A percentile compares a stretch with the other conserved stretches of the same genome.
phyloP scores from a whole-genome alignment of 164 flowering plant genomes.

The Tetrastigma voinierianum region DNA sequence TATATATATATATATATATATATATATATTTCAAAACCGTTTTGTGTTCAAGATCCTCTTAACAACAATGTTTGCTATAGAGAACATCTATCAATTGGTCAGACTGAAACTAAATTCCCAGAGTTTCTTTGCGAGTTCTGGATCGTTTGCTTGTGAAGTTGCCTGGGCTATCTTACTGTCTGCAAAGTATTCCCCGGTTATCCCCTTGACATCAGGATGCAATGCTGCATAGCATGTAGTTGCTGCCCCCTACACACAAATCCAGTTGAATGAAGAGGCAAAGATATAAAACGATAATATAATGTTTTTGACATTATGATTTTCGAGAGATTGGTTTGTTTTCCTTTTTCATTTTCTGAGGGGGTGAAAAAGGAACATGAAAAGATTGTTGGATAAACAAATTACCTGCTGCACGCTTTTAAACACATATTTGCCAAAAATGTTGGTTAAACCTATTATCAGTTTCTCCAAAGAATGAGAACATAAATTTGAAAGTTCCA shows the following conservation, averaged over 20 bases:
- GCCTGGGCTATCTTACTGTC: slow-evolving; percentile 42
- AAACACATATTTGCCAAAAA: slow-evolving; percentile 30
- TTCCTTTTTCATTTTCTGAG: no score
- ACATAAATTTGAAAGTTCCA: background rate
- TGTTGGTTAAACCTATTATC: slow-evolving; percentile 32
- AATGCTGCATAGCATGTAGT: slow-evolving; percentile 64
- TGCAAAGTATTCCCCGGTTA: slow-evolving; percentile 43
- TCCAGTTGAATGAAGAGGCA: background rate
- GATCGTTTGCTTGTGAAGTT: slow-evolving; percentile 24
- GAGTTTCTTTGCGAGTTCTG: slow-evolving; percentile 43
- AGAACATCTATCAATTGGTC: slow-evolving; percentile 6
- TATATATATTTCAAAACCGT: no score
- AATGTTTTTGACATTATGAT: no score
- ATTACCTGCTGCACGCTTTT: slow-evolving; percentile 47
- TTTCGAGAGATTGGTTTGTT: no score
- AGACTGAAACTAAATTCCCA: slow-evolving; percentile 57
- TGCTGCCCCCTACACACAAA: slow-evolving; percentile 49
- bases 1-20: no score
- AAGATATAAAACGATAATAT: no score
- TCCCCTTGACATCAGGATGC: slow-evolving; percentile 48
- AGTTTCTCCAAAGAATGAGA: no score
- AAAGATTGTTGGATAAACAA: no score
- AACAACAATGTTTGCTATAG: background rate
- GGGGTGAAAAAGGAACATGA: no score
- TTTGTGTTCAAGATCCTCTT: background rate